Base-by-base conservation (phyloP, 2,329 filamentous ascomycete genomes). In the Fusarium domesticum region DNA sequence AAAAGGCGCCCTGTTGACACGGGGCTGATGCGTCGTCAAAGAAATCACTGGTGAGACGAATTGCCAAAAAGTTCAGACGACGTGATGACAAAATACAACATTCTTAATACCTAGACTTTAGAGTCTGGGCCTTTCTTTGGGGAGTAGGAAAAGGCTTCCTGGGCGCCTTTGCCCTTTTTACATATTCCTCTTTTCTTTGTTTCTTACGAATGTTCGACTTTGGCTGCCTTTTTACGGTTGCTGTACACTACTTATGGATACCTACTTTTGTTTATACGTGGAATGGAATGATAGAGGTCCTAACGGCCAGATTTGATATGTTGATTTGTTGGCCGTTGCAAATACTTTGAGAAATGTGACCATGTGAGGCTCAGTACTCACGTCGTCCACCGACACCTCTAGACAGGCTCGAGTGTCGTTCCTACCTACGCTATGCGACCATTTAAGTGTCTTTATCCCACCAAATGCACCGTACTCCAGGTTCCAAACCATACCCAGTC, bases 241-340 rank as follows among this genome's bases (percentile, higher is more conserved):
- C 12, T 51, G 47, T 45, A 47, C 31, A 48, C 49, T 37, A 44
- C 20, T 48, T 48, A 51, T 49, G 56, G 53, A 59, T 58, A 60
- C 51, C 45, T 57, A 45, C 41, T 53, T 51, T 55, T 56, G 51
- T 45, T 43, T 54, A 50, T 43, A 50, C 43, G 38, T 43, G 37
- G 42, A 39, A 52, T 41, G 51, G 36, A 46, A 47, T 38, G 42
- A 54, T 55, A 52, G 55, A 58, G 47, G 34, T 42, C 37, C 33
- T 47, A 25, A 43, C 30, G 20, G 32, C 23, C 15, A 28, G 15
- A 4, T 33, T 15, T 33, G 12, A 6, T 33, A 28, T 28, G 23
- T 28, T 28, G 14, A 4, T 28, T n/a, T n/a, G n/a, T n/a, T n/a
- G n/a, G n/a, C n/a, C n/a, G n/a, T n/a, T n/a, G n/a, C n/a, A n/a